Evolutionary conservation across 768 basidiomycete genomes (phyloP).

Genomic region (Hericium erinaceus): DNA sequence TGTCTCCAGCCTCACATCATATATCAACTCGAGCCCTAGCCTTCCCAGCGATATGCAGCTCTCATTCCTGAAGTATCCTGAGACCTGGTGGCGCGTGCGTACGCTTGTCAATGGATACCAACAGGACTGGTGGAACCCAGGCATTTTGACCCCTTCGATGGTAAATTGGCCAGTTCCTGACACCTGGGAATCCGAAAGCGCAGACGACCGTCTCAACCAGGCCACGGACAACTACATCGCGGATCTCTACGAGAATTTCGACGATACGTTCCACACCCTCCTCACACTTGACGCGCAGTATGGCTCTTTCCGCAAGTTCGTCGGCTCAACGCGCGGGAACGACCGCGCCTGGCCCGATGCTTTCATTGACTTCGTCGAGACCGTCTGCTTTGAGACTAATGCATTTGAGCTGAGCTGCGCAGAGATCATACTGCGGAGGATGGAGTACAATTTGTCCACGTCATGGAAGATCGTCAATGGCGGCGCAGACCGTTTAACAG

Average conservation of each 20-base stretch:
- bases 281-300: conserved; percentile 14
- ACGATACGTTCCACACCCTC: conserved; percentile 7
- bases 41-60: conserved; percentile 7
- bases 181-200: conserved; percentile 5
- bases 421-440: conserved; percentile 18
- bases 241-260: conserved; percentile 7
- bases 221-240: conserved; percentile 5
- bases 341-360: conserved; percentile 11
- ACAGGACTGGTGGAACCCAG: neutral
- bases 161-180: conserved; percentile 9
- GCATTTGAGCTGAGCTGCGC: conserved; percentile 18
- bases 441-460: conserved; percentile 15
- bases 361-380: conserved; percentile 18
- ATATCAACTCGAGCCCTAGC: neutral
- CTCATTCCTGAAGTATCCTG: conserved; percentile 6
- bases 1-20: conserved; percentile 6
- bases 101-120: conserved; percentile 6
- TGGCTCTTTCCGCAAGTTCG: conserved; percentile 16
- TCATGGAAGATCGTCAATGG: conserved; percentile 14
- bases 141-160: conserved; percentile 1
- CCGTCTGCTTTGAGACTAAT: conserved; percentile 17
- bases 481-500: conserved; percentile 17
- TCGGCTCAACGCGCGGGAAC: neutral
- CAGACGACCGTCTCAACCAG: conserved; percentile 9
- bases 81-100: conserved; percentile 7